Conservation (phyloP, 345 rosid species). For the Sonneratia caseolaris region DNA sequence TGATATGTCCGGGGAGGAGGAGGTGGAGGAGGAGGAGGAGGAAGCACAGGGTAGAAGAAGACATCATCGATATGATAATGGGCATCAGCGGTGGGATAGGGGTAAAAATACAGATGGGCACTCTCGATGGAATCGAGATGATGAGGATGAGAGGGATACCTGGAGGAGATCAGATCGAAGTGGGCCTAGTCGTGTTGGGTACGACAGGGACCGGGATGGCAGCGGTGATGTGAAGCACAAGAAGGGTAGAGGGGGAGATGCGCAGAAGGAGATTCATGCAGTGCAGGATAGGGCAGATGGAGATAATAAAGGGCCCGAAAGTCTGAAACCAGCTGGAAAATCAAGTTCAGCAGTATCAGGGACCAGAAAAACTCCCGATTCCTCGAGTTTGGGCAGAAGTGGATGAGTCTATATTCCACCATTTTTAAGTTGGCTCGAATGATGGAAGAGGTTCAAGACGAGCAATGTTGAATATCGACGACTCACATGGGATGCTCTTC, state of each 20-base stretch:
- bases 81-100: constrained; percentile 16
- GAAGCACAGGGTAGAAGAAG: constrained; percentile 23
- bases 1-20: constrained; percentile 8
- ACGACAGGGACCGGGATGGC: constrained; percentile 20
- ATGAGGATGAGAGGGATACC: constrained; percentile 17
- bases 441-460: constrained; percentile 80
- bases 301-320: constrained; percentile 20
- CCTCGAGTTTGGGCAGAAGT: constrained; percentile 34
- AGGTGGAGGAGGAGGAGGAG: constrained; percentile 17
- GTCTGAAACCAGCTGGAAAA: constrained; percentile 19
- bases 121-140: constrained; percentile 16
- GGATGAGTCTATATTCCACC: constrained; percentile 95
- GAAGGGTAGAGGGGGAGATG: constrained; percentile 22
- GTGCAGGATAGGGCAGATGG: constrained; percentile 19
- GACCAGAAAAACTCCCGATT: constrained; percentile 29
- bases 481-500: constrained; percentile 91
- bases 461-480: constrained; percentile 77
- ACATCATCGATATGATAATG: constrained; percentile 15
- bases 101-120: constrained; percentile 23
- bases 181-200: constrained; percentile 14
- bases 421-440: constrained; percentile 69
- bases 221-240: constrained; percentile 11
- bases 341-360: constrained; percentile 13
- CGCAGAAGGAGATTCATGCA: constrained; percentile 16
- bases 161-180: constrained; percentile 8